Evolutionary conservation across 2,329 filamentous ascomycete species (phyloP).

Genomic region (Hirsutella rhossiliensis): DNA sequence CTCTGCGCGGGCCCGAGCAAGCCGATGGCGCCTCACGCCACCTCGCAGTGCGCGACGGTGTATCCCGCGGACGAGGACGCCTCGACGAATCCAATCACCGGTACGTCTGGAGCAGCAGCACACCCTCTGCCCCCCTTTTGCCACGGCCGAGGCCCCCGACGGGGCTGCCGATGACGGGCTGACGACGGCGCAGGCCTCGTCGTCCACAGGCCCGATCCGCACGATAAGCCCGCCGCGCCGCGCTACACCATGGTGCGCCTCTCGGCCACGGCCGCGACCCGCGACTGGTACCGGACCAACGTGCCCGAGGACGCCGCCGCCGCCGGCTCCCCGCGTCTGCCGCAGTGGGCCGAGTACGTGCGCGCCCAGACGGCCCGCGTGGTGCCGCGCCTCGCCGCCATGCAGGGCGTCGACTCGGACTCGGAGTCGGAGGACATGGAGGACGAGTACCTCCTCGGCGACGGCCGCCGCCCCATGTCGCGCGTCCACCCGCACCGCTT

Average conservation of each 20-base stretch:
- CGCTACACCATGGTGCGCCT: constrained; percentile 40
- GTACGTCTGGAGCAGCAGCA: constrained; percentile 3
- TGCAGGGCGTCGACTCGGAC: constrained; percentile 19
- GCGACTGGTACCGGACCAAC: constrained; percentile 43
- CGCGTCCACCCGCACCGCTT: constrained; percentile 37
- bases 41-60: constrained; percentile 31
- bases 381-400: constrained; percentile 32
- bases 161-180: neutral
- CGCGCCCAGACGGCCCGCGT: constrained; percentile 28
- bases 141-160: neutral
- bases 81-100: constrained; percentile 19
- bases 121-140: no score
- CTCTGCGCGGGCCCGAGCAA: constrained; percentile 17
- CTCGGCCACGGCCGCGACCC: constrained; percentile 37
- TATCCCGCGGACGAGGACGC: constrained; percentile 23
- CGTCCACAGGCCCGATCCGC: constrained; percentile 21
- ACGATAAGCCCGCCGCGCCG: constrained; percentile 19
- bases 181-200: constrained; percentile 26
- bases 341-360: constrained; percentile 37
- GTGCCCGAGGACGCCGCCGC: constrained; percentile 14
- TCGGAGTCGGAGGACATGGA: constrained; percentile 12
- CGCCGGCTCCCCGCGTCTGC: no score
- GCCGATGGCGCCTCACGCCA: constrained; percentile 21
- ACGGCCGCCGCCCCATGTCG: constrained; percentile 17
- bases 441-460: constrained; percentile 4